phyloP scores from a whole-genome alignment of 331 rosid genomes.

The Saraca asoca region DNA sequence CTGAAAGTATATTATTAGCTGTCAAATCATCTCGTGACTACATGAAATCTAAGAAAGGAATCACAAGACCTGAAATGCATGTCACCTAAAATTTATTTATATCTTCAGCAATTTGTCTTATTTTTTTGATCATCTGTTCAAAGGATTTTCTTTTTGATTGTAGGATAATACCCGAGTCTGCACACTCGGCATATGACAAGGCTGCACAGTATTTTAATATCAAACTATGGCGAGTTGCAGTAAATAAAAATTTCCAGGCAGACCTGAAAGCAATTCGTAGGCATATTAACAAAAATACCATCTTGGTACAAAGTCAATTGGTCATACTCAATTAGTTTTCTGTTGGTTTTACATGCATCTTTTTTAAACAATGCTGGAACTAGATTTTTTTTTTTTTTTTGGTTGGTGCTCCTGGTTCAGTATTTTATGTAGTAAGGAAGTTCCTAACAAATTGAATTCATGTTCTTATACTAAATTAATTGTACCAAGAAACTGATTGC shows the following conservation, averaged over 20 bases:
- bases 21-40: slow-evolving; percentile 93
- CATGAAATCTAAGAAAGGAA: slow-evolving; percentile 82
- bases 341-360: not conserved
- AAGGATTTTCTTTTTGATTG: slow-evolving; percentile 30
- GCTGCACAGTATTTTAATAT: slow-evolving; percentile 96
- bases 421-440: slow-evolving; percentile 27
- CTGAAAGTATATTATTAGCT: slow-evolving; percentile 92
- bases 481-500: too few relatives aligned
- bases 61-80: slow-evolving; percentile 88
- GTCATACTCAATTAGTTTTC: not conserved
- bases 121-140: slow-evolving; percentile 19
- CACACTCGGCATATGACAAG: slow-evolving; percentile 98
- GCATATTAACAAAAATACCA: slow-evolving; percentile 74
- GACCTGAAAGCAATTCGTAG: slow-evolving; percentile 68
- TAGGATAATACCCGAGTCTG: slow-evolving; percentile 94
- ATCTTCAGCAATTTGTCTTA: slow-evolving; percentile 29
- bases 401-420: slow-evolving; percentile 15
- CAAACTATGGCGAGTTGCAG: slow-evolving; percentile 88
- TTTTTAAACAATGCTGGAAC: not conserved
- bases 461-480: slow-evolving; percentile 35
- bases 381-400: slow-evolving; percentile 1
- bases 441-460: slow-evolving; percentile 30
- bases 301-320: slow-evolving; percentile 57
- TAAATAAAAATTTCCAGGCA: slow-evolving; percentile 72
- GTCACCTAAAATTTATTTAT: slow-evolving; percentile 29